A percentile compares a stretch with the other conserved stretches of the same genome.
phyloP scores from a whole-genome alignment of 1,139 yeast genomes.

The Kluyveromyces sp. region DNA sequence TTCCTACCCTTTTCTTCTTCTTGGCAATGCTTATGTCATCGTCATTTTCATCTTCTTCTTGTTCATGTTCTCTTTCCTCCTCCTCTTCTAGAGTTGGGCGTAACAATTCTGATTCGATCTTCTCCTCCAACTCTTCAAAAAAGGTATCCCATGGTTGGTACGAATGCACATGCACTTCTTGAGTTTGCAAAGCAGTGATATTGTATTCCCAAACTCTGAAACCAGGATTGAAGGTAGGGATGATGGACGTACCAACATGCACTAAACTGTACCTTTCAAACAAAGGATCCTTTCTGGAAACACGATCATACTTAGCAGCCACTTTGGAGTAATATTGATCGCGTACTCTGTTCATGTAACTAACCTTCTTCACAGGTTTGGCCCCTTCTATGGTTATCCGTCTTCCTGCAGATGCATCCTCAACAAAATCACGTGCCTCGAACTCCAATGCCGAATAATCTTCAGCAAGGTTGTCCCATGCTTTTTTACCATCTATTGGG shows the following conservation, averaged over 20 bases:
- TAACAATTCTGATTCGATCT: slow-evolving; percentile 14
- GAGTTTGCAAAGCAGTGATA: slow-evolving; percentile 40
- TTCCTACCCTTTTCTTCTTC: slow-evolving; percentile 9
- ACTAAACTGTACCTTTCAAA: slow-evolving; percentile 62
- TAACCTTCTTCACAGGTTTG: slow-evolving; percentile 56
- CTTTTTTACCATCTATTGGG: slow-evolving; percentile 63
- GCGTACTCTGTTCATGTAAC: slow-evolving; percentile 51
- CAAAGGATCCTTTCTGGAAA: slow-evolving; percentile 20
- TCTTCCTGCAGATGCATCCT: slow-evolving; percentile 27
- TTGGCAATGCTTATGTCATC: not conserved
- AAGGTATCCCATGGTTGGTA: slow-evolving; percentile 47
- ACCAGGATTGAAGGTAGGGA: slow-evolving; percentile 82
- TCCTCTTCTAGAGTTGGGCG: slow-evolving; percentile 6
- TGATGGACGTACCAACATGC: slow-evolving; percentile 66
- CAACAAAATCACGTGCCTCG: slow-evolving; percentile 18
- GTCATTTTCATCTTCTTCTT: not conserved
- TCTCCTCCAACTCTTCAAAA: slow-evolving; percentile 40
- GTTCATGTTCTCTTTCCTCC: slow-evolving; percentile 21
- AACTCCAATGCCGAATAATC: slow-evolving; percentile 12
- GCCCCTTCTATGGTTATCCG: slow-evolving; percentile 42
- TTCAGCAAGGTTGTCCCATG: slow-evolving; percentile 37
- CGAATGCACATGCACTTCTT: slow-evolving; percentile 13
- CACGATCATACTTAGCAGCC: slow-evolving; percentile 15
- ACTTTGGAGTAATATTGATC: slow-evolving; percentile 41
- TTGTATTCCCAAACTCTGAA: slow-evolving; percentile 82